Base-by-base conservation (phyloP, 108 stramenopile genomes). In the Skeletonema costatum region DNA sequence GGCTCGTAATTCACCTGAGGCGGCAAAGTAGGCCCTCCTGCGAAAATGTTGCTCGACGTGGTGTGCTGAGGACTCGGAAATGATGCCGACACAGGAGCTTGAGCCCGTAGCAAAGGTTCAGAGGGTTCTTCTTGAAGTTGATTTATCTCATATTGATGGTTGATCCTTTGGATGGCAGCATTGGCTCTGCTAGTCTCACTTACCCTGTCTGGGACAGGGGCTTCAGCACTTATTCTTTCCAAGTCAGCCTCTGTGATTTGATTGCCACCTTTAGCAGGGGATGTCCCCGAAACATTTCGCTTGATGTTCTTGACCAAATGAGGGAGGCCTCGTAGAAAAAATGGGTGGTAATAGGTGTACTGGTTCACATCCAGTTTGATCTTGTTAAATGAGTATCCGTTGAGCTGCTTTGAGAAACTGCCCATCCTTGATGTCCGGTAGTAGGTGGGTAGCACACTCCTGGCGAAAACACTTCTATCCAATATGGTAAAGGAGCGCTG, bases 361-460 rank as follows among this genome's bases (percentile, higher is more conserved):
- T 56, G 21, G 10, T 29, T 56, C 53, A 56, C 53, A 25, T n/a
- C 53, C 25, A 10, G 7, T n/a, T 56, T 56, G 53, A 56, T 56
- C 53, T 56, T 56, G 21, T 8, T 25, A 76, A 87, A 87, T 21
- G 70, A 60, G 66, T 87, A 87, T 10, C 82, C 71, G 68, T 87
- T 85, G 30, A 87, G 81, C 79, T 87, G 86, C 19, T 84, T 80
- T 59, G 81, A 70, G 17, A 87, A 87, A 5, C 66, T 70, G 5
- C 76, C 72, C 21, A 77, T 68, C 64, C 80, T 84, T 10, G 50
- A 32, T 30, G 29, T 16, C 14, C 46, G 44, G 50, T 70, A 76
- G 70, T 61, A 70, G 17, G 14, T 70, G 30, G 75, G 75, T 62
- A 72, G 35, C 5, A 69, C 32, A 31, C 12, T 32, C 32, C 32